Base-by-base conservation (phyloP, 768 basidiomycete genomes). In the Agaricus blazei region DNA sequence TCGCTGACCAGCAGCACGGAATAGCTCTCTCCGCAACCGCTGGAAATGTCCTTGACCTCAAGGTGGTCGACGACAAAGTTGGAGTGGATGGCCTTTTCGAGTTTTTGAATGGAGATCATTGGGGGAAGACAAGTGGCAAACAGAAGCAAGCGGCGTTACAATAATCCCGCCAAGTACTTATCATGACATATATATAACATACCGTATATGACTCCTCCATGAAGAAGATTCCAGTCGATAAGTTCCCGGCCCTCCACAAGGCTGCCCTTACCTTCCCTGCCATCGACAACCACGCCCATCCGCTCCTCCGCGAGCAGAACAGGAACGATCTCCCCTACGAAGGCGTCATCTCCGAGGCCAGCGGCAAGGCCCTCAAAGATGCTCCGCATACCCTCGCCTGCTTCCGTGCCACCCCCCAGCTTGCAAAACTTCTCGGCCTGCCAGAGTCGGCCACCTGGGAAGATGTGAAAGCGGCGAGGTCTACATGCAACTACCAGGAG, bases 261-360 rank as follows among this genome's bases (percentile, higher is more conserved):
- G 63, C 68, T 3, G 68, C 70, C 9, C 68, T 72, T 43, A 62
- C 61, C 0, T 70, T 70, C 41, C 85, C 84, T 19, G 81, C 80
- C 0, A 87, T 88, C 64, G 88, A 91, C 70, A 90, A 90, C 65
- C 90, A 91, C 63, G 85, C 88, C 0, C 90, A 91, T 63, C 84
- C 88, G 1, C 71, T 92, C 19, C 72, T 91, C 46, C 70, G 72
- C 24, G 72, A 69, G 5, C 68, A 69, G 19, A 63, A 79, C 51
- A 77, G 83, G 29, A 57, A 70, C 48, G 62, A 59, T 3, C 61
- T 88, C 15, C 76, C 83, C 0, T 79, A 90, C 58, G 85, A 90
- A 56, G 82, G 82, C 0, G 63, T 87, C 47, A 70, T 86, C 43
- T 85, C 85, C 2, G 88, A 90, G 65, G 85, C 87, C 23, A 64